Evolutionary conservation across 495 filamentous ascomycete genomes (phyloP), one percentile per base, ranked within the genome.

Genomic region (Podospora didyma): DNA sequence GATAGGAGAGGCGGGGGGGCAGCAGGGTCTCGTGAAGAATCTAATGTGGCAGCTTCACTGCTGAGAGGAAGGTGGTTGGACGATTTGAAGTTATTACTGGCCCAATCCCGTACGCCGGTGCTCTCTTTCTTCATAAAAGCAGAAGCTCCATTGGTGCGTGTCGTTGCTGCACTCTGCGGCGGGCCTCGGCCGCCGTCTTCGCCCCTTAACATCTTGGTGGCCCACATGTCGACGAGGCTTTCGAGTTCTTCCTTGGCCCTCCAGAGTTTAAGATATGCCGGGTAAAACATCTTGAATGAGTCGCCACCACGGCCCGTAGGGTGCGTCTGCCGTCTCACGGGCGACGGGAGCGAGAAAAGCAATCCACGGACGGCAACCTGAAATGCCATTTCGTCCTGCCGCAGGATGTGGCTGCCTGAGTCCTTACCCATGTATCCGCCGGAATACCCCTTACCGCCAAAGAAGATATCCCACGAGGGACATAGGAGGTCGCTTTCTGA

Each of bases 361-460:
- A 96, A 65, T 2, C 95, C 92, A 7, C 92, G 84, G 2, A 92
- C 86, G 22, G 89, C 90, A 47, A 90, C 81, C 54, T 97, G 92
- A 61, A 96, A 97, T 34, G 86, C 83, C 53, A 97, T 89, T 62
- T 99, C 94, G 49, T 96, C 90, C 68, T 96, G 92, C 22, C 93
- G 85, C 2, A 97, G 70, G 31, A 80, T 74, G 58, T 96, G 92
- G 17, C 85, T 78, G 6, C 83, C 82, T 7, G 82, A 72, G 62
- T 81, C 75, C 54, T 71, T 72, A 44, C 77, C 69, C 23, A 69
- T 60, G 49, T 78, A 77, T 12, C 77, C 73, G 14, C 78, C 74
- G 1, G 68, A 65, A 59, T 60, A 69, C 4, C 73, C 71, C 3
- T 64, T 70, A 2, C 74, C 74, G 24, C 75, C 74, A 56, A 84